Conservation (phyloP, 2,329 filamentous ascomycete genomes). For the Penicillium hesseltinei region DNA sequence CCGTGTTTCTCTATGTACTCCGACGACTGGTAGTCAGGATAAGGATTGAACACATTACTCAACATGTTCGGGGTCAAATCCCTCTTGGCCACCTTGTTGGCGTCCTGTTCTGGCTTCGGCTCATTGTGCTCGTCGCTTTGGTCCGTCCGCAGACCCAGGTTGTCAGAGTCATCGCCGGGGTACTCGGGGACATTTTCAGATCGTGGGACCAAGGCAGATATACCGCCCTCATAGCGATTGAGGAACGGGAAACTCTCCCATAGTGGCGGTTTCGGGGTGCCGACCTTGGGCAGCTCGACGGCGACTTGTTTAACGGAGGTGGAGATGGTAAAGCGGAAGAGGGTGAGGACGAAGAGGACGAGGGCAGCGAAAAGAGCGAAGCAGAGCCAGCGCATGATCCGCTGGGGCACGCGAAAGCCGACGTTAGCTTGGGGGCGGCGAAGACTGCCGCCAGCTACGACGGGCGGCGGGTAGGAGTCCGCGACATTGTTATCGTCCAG, state of each 20-base stretch:
- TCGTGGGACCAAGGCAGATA: constrained; percentile 67
- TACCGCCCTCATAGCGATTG: constrained; percentile 84
- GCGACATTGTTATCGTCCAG: constrained; percentile 26
- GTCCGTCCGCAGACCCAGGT: constrained; percentile 49
- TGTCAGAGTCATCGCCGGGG: constrained; percentile 61
- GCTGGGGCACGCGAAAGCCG: constrained; percentile 66
- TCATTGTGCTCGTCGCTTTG: constrained; percentile 10
- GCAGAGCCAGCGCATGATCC: constrained; percentile 74
- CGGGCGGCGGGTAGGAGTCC: constrained; percentile 48
- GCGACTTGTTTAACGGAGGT: constrained; percentile 29
- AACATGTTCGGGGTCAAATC: constrained; percentile 34
- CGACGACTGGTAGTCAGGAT: constrained; percentile 61
- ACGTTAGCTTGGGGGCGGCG: constrained; percentile 33
- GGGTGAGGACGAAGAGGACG: constrained; percentile 71
- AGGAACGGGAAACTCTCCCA: constrained; percentile 89
- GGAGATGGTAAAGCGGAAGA: constrained; percentile 70
- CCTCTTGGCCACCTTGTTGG: constrained; percentile 20
- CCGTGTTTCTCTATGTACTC: constrained; percentile 58
- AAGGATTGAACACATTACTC: constrained; percentile 64
- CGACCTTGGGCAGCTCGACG: constrained; percentile 54
- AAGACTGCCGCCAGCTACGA: constrained; percentile 36
- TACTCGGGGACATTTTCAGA: constrained; percentile 76
- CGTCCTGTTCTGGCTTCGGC: constrained; percentile 22
- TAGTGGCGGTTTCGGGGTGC: constrained; percentile 58
- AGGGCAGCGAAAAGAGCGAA: constrained; percentile 67